A percentile compares a stretch with the other conserved stretches of the same genome.
Conservation (phyloP, 495 filamentous ascomycete genomes). For the Choiromyces venosus region DNA sequence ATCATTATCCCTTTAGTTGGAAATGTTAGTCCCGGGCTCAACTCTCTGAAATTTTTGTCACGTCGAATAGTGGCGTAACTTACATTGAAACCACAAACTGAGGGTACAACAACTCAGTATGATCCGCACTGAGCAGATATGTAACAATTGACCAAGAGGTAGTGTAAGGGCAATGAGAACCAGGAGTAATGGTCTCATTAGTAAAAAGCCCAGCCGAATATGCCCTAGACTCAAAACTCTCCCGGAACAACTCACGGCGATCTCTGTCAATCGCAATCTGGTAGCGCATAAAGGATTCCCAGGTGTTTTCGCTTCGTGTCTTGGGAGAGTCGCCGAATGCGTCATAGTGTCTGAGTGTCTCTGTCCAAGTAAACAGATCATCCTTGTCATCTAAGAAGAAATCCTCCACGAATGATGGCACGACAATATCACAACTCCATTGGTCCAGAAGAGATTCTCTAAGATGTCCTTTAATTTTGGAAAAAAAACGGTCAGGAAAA, state of each 20-base stretch:
- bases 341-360: not conserved
- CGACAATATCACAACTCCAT: not conserved
- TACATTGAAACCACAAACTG: not conserved
- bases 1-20: not conserved
- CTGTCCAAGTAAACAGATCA: not conserved
- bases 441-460: not conserved
- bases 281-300: not conserved
- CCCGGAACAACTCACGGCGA: not conserved
- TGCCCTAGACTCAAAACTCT: not conserved
- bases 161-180: not conserved
- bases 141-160: not conserved
- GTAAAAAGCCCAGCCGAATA: not conserved
- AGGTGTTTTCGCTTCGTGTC: not conserved
- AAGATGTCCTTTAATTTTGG: constrained; percentile 1
- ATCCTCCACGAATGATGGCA: not conserved
- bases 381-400: not conserved
- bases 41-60: not conserved
- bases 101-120: not conserved
- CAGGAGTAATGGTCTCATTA: not conserved
- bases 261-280: not conserved
- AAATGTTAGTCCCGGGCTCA: not conserved
- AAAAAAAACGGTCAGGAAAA: not conserved
- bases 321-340: not conserved
- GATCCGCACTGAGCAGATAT: not conserved
- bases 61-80: not conserved